Evolutionary conservation across 2,329 filamentous ascomycete genomes (phyloP).

Genomic region (Cladosporium sp.): DNA sequence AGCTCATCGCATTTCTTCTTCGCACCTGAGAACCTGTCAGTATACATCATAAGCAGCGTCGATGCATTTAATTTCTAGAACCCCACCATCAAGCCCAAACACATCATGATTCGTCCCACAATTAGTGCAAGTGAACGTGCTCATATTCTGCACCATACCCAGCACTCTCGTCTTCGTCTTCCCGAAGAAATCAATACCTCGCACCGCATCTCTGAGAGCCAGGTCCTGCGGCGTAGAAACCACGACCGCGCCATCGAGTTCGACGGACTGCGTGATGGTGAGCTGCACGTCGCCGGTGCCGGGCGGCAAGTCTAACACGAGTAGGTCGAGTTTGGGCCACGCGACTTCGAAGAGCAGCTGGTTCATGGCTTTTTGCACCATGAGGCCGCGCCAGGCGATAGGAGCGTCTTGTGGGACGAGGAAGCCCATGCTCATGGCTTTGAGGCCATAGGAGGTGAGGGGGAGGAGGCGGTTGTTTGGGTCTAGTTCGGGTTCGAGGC

Average conservation of each 20-base stretch:
- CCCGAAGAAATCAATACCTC: slow-evolving; percentile 89
- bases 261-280: slow-evolving; percentile 92
- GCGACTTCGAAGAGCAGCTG: slow-evolving; percentile 94
- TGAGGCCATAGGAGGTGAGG: slow-evolving; percentile 89
- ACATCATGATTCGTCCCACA: slow-evolving; percentile 39
- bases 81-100: slow-evolving; percentile 39
- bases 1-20: slow-evolving; percentile 68
- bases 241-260: slow-evolving; percentile 84
- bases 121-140: slow-evolving; percentile 75
- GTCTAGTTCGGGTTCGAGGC: slow-evolving; percentile 36
- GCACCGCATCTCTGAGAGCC: slow-evolving; percentile 85
- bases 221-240: slow-evolving; percentile 93
- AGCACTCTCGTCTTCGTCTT: slow-evolving; percentile 79
- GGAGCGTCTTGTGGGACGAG: slow-evolving; percentile 76
- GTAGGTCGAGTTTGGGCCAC: slow-evolving; percentile 84
- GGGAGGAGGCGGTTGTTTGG: slow-evolving; percentile 74
- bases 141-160: slow-evolving; percentile 92
- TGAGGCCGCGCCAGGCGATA: slow-evolving; percentile 91
- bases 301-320: slow-evolving; percentile 88
- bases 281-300: slow-evolving; percentile 95
- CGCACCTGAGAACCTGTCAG: slow-evolving; percentile 52
- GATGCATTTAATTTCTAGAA: slow-evolving; percentile 29
- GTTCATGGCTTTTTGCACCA: slow-evolving; percentile 97
- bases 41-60: background rate
- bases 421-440: slow-evolving; percentile 99